phyloP scores from a whole-genome alignment of 2,329 filamentous ascomycete genomes.

The Allantophomopsis cytisporea region DNA sequence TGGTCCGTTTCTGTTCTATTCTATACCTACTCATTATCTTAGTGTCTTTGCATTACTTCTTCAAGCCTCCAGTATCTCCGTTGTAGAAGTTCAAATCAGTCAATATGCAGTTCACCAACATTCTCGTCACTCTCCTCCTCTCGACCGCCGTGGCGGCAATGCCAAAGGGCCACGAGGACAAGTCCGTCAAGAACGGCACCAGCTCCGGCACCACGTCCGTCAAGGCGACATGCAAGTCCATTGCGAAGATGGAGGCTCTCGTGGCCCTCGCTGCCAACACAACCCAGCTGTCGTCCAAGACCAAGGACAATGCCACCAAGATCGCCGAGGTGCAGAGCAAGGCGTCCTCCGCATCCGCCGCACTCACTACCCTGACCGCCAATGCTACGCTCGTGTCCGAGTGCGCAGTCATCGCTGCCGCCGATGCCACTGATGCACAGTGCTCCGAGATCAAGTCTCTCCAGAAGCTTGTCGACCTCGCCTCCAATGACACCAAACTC shows the following conservation, averaged over 20 bases:
- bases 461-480: slow-evolving; percentile 12
- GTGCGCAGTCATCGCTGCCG: slow-evolving; percentile 20
- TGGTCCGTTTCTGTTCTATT: slow-evolving; percentile 8
- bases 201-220: slow-evolving; percentile 12
- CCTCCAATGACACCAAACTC: slow-evolving; percentile 18
- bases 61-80: slow-evolving; percentile 2
- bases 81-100: slow-evolving; percentile 1
- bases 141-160: slow-evolving; percentile 11
- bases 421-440: slow-evolving; percentile 13
- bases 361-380: slow-evolving; percentile 17
- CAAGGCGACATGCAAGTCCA: slow-evolving; percentile 19
- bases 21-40: slow-evolving; percentile 2
- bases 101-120: slow-evolving; percentile 12
- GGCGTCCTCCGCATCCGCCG: slow-evolving; percentile 16
- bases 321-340: slow-evolving; percentile 22
- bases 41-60: slow-evolving; percentile 1
- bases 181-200: slow-evolving; percentile 11
- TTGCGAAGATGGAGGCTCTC: slow-evolving; percentile 16
- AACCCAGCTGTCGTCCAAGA: slow-evolving; percentile 18
- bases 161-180: slow-evolving; percentile 1
- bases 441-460: slow-evolving; percentile 17
- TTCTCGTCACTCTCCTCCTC: slow-evolving; percentile 11
- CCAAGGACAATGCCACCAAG: slow-evolving; percentile 22
- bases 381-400: slow-evolving; percentile 22
- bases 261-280: slow-evolving; percentile 21